Percentiles rank a stretch among this genome's conserved stretches.
Conservation (phyloP, 371 early-diverging fungal genomes). For the Zopfochytrium polystomum region DNA sequence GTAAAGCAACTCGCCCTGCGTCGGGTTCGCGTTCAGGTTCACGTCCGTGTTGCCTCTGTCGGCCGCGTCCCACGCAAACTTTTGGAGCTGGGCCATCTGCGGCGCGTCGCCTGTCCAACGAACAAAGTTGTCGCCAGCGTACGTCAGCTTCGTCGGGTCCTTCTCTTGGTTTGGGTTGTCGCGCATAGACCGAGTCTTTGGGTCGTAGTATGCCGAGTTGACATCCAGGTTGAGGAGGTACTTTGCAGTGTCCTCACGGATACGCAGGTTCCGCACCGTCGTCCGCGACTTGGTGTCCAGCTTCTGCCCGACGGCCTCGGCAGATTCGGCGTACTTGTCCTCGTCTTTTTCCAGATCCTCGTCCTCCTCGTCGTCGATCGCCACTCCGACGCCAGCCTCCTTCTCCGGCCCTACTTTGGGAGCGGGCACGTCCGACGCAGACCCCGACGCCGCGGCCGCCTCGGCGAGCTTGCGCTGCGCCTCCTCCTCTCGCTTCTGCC, state of each 20-base stretch:
- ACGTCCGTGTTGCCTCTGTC: constrained; percentile 43
- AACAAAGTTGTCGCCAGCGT: constrained; percentile 89
- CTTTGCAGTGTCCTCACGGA: constrained; percentile 98
- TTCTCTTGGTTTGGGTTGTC: constrained; percentile 83
- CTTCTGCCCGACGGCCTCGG: constrained; percentile 88
- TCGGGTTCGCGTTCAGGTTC: constrained; percentile 92
- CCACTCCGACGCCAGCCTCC: constrained; percentile 6
- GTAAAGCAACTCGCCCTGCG: constrained; percentile 85
- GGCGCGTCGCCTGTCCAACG: constrained; percentile 75
- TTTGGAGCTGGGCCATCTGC: constrained; percentile 76
- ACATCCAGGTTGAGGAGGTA: constrained; percentile 91
- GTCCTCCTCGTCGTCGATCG: constrained; percentile 6
- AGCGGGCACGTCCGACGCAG: neutral
- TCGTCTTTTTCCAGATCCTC: constrained; percentile 76
- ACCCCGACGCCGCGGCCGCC: constrained; percentile 12
- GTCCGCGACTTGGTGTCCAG: constrained; percentile 87
- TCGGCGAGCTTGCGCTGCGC: constrained; percentile 61
- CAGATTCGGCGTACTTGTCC: constrained; percentile 86
- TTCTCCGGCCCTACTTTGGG: neutral
- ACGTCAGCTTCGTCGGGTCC: constrained; percentile 43
- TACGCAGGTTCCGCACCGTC: constrained; percentile 93
- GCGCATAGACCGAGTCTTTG: constrained; percentile 97
- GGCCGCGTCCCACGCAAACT: constrained; percentile 93
- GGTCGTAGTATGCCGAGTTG: constrained; percentile 96
- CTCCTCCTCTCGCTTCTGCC: constrained; percentile 54